phyloP scores from a whole-genome alignment of 2,329 filamentous ascomycete species.

The Pyrenophora graminea region DNA sequence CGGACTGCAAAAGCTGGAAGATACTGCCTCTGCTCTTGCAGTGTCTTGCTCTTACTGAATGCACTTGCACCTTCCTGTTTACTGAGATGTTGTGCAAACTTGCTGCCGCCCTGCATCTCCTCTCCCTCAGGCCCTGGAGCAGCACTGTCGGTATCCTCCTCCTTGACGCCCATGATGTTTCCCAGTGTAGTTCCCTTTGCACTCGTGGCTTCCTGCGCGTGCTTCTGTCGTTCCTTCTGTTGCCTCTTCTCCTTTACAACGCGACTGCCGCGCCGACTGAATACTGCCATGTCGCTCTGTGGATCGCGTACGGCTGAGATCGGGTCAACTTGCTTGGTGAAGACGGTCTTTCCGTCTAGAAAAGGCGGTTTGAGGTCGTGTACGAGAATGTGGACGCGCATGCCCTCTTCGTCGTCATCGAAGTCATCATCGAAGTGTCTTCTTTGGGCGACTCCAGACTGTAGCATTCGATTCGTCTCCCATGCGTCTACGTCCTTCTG shows the following conservation, averaged over 20 bases:
- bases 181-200: slow-evolving; percentile 89
- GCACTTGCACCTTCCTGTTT: slow-evolving; percentile 80
- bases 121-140: slow-evolving; percentile 75
- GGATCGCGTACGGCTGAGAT: slow-evolving; percentile 90
- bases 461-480: slow-evolving; percentile 98
- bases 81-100: slow-evolving; percentile 90
- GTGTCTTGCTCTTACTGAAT: slow-evolving; percentile 89
- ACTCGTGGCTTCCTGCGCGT: slow-evolving; percentile 93
- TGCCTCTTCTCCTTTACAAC: slow-evolving; percentile 90
- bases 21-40: slow-evolving; percentile 89
- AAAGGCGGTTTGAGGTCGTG: slow-evolving; percentile 95
- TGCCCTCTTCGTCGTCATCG: slow-evolving; percentile 86
- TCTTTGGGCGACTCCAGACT: slow-evolving; percentile 90
- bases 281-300: slow-evolving; percentile 98
- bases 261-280: slow-evolving; percentile 90
- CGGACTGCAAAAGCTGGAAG: slow-evolving; percentile 94
- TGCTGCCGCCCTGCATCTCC: slow-evolving; percentile 68
- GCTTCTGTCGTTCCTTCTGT: slow-evolving; percentile 89
- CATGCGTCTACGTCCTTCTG: slow-evolving; percentile 96
- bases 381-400: slow-evolving; percentile 84
- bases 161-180: slow-evolving; percentile 94
- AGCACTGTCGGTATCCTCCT: slow-evolving; percentile 86
- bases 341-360: slow-evolving; percentile 89
- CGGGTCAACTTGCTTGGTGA: slow-evolving; percentile 95
- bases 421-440: slow-evolving; percentile 81